A percentile compares a stretch with the other conserved stretches of the same genome.
Conservation (phyloP, 2,329 filamentous ascomycete species). For the Eutypa lata region DNA sequence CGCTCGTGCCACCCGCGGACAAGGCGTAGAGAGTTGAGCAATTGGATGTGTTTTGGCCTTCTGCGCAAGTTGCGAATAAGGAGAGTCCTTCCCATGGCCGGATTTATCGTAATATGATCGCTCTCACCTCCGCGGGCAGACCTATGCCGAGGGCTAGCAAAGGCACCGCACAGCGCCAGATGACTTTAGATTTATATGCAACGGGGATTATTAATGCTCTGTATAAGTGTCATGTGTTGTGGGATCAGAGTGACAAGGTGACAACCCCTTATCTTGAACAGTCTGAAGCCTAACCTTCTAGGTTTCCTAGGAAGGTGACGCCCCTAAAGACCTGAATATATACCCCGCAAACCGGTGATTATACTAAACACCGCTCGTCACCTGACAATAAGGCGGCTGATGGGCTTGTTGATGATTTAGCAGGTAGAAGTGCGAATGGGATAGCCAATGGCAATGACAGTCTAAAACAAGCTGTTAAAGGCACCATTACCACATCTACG, state of each 20-base stretch:
- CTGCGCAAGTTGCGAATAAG: constrained; percentile 10
- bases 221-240: too few species aligned
- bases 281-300: too few species aligned
- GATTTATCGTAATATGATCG: constrained; percentile 22
- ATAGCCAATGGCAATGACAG: background rate
- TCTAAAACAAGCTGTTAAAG: constrained; percentile 6
- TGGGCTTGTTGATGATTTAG: too few species aligned
- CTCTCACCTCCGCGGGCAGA: constrained; percentile 26
- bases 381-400: too few species aligned
- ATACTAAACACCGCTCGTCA: too few species aligned
- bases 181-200: constrained; percentile 26
- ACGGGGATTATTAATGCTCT: constrained; percentile 30
- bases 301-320: too few species aligned
- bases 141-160: constrained; percentile 32
- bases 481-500: constrained; percentile 7
- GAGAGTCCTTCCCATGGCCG: constrained; percentile 12
- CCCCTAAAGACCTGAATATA: too few species aligned
- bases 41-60: constrained; percentile 15
- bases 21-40: constrained; percentile 6
- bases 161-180: constrained; percentile 32
- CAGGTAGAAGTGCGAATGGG: background rate
- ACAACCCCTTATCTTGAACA: too few species aligned
- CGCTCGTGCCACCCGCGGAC: constrained; percentile 1
- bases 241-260: too few species aligned
- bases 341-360: too few species aligned